Percentiles rank a stretch among this genome's conserved stretches.
These are phyloP conservation scores for Volvox reticuliferus DNA, from an alignment of 139 green algal genomes.

Conservation along the genomic window DNA sequence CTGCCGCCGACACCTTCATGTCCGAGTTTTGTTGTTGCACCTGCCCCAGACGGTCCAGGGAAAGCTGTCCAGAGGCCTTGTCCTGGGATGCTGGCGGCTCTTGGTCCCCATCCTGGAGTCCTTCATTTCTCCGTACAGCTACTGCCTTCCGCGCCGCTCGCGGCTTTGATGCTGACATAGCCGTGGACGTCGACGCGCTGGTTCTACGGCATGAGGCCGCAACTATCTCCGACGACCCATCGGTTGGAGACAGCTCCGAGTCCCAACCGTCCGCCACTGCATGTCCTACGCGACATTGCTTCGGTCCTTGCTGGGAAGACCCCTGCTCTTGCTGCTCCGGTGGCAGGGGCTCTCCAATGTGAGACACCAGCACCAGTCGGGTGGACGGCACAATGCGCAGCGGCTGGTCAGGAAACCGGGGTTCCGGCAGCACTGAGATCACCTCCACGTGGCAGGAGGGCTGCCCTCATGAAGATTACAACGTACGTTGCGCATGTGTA, in stretches of 20 bases:
- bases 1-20: no score
- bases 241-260: neutral
- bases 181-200: neutral
- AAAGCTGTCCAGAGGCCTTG: no score
- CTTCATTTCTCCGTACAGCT: no score
- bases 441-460: neutral
- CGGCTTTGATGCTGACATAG: no score
- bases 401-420: neutral
- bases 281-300: no score
- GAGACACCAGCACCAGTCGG: neutral
- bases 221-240: neutral
- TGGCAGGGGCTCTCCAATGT: neutral
- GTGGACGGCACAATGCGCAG: constrained; percentile 41
- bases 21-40: no score
- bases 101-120: no score
- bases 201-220: neutral
- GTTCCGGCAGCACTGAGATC: neutral
- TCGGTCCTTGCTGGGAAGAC: neutral
- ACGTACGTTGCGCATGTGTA: neutral
- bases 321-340: neutral
- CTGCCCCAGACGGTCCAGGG: no score
- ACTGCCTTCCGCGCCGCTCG: no score
- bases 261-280: neutral
- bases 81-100: no score
- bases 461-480: neutral